These are phyloP conservation scores for Beauveria pseudobassiana DNA, from an alignment of 2,329 filamentous ascomycete species.

Conservation along the genomic window DNA sequence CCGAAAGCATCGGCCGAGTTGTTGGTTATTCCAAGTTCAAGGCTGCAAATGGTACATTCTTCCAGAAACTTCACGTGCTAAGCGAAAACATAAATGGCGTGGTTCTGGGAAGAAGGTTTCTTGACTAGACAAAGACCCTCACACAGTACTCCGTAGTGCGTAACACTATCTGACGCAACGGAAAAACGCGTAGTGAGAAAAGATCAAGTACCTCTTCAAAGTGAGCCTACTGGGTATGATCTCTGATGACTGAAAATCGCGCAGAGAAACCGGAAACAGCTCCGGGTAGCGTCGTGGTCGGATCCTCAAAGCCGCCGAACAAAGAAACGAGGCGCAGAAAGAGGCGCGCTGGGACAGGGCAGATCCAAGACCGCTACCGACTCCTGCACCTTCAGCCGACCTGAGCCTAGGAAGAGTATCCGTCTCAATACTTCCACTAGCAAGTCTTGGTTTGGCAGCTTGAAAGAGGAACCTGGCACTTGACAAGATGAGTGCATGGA, in stretches of 20 bases:
- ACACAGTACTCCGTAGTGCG: not conserved
- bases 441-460: too few species aligned
- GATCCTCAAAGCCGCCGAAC: not conserved
- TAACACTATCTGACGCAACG: too few species aligned
- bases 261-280: not conserved
- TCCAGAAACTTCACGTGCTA: not conserved
- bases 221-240: not conserved
- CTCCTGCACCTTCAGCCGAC: not conserved
- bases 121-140: not conserved
- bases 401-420: not conserved
- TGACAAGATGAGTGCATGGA: not conserved
- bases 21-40: not conserved
- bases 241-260: not conserved
- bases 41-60: not conserved
- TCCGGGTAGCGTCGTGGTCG: not conserved
- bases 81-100: not conserved
- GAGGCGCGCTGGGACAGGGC: not conserved
- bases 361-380: not conserved
- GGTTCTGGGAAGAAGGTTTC: not conserved
- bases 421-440: too few species aligned
- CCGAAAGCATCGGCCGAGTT: not conserved
- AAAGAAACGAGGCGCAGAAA: not conserved
- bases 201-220: not conserved
- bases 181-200: not conserved
- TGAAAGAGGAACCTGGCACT: too few species aligned